Evolutionary conservation across 441 rosid species (phyloP).

Genomic region (Pelargonium cotyledonis): DNA sequence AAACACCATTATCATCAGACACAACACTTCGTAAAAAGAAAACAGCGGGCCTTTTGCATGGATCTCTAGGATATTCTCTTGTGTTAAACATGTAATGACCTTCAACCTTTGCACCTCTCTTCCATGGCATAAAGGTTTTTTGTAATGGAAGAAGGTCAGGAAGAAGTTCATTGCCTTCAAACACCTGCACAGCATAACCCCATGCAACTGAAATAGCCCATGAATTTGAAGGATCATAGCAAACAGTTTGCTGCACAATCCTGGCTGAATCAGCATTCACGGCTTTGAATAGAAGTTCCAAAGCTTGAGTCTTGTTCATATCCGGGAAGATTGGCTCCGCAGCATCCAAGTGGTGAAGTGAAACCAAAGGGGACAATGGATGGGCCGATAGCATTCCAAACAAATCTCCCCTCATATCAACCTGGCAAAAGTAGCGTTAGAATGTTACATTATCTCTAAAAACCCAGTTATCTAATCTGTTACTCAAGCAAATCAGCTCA

Average conservation of each 20-base stretch:
- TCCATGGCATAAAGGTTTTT: slow-evolving; percentile 74
- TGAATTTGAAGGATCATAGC: slow-evolving; percentile 52
- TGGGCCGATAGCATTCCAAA: slow-evolving; percentile 78
- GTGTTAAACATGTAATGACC: slow-evolving; percentile 56
- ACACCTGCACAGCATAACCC: slow-evolving; percentile 85
- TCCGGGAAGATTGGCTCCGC: slow-evolving; percentile 71
- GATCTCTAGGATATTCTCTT: slow-evolving; percentile 68
- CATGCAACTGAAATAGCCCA: slow-evolving; percentile 72
- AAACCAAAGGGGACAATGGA: slow-evolving; percentile 65
- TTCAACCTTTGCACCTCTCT: slow-evolving; percentile 43
- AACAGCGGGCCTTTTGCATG: slow-evolving; percentile 55
- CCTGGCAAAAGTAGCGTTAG: slow-evolving; percentile 26
- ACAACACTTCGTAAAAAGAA: slow-evolving; percentile 52
- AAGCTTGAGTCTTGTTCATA: slow-evolving; percentile 22
- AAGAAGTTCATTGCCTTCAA: slow-evolving; percentile 63
- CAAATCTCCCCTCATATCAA: slow-evolving; percentile 79
- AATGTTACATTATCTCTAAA: too few species aligned
- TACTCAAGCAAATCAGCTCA: too few species aligned
- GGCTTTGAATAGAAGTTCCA: slow-evolving; percentile 45
- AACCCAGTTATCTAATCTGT: too few species aligned
- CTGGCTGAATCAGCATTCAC: slow-evolving; percentile 56
- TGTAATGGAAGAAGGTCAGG: slow-evolving; percentile 65
- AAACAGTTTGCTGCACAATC: slow-evolving; percentile 81
- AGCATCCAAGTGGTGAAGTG: slow-evolving; percentile 93
- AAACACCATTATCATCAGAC: slow-evolving; percentile 38